Evolutionary conservation across 73 alveolate species (phyloP).

Genomic region (Uronychia setigera): DNA sequence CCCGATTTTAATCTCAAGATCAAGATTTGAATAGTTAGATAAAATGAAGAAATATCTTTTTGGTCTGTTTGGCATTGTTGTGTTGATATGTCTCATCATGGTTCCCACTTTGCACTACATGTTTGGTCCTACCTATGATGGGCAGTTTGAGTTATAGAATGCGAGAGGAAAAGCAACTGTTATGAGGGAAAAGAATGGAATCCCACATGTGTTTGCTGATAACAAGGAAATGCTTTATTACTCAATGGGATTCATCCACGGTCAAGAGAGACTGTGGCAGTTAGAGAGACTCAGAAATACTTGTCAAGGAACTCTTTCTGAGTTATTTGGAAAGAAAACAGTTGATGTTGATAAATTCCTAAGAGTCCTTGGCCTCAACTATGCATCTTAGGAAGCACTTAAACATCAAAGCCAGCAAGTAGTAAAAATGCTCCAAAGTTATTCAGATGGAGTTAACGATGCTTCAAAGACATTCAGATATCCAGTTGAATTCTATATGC

Average conservation of each 20-base stretch:
- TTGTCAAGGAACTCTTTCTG: constrained; percentile 77
- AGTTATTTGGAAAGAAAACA: constrained; percentile 78
- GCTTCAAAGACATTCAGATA: constrained; percentile 63
- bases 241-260: constrained; percentile 84
- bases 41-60: too few relatives aligned
- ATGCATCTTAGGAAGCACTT: constrained; percentile 77
- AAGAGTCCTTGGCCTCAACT: constrained; percentile 77
- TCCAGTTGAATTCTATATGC: constrained; percentile 83
- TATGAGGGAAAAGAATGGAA: constrained; percentile 74
- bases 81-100: too few relatives aligned
- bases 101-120: too few relatives aligned
- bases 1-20: too few relatives aligned
- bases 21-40: too few relatives aligned
- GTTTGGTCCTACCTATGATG: too few relatives aligned
- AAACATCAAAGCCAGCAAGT: constrained; percentile 67
- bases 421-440: constrained; percentile 50
- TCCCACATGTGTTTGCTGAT: constrained; percentile 86
- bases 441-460: constrained; percentile 93
- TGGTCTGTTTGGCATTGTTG: too few relatives aligned
- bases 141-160: too few relatives aligned
- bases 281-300: constrained; percentile 75
- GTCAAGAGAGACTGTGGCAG: constrained; percentile 86
- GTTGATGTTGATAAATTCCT: constrained; percentile 83
- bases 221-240: constrained; percentile 70
- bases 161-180: constrained; percentile 57